A percentile compares a stretch with the other conserved stretches of the same genome.
These are phyloP conservation scores for Cinnamomum micranthum DNA, from an alignment of 164 flowering plant species.

Conservation along the genomic window DNA sequence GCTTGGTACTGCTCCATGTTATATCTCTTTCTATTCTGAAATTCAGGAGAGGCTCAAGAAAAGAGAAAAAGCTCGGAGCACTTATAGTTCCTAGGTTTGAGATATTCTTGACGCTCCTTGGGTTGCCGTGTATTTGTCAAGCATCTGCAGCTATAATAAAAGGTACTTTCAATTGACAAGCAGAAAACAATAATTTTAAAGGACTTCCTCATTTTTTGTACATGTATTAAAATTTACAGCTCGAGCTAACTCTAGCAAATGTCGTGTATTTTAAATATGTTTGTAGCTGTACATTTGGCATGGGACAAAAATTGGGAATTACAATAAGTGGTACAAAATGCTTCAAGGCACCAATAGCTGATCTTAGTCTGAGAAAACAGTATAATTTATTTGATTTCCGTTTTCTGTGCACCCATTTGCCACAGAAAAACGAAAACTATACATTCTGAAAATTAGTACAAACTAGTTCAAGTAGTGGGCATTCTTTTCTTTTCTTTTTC, in stretches of 20 bases:
- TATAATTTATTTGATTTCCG: neutral
- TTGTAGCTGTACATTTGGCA: no score
- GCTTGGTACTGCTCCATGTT: conserved; percentile 60
- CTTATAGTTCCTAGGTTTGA: conserved; percentile 80
- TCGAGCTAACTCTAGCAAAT: no score
- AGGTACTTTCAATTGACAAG: conserved; percentile 41
- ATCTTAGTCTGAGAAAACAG: no score
- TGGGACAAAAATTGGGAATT: no score
- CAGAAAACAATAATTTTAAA: neutral
- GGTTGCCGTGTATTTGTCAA: conserved; percentile 66
- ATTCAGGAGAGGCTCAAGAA: conserved; percentile 32
- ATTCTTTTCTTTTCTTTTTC: no score
- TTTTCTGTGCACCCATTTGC: neutral
- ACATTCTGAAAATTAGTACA: neutral
- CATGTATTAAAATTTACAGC: no score
- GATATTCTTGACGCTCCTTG: conserved; percentile 68
- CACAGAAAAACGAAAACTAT: no score
- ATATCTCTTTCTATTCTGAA: conserved; percentile 44
- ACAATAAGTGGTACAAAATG: no score
- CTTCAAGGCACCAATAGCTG: no score
- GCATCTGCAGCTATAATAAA: conserved; percentile 61
- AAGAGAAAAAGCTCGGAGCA: conserved; percentile 49
- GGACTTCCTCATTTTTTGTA: neutral
- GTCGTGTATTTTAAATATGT: no score
- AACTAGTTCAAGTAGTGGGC: no score